phyloP scores from a whole-genome alignment of 129 eudicot species.

The Sambucus nigra region DNA sequence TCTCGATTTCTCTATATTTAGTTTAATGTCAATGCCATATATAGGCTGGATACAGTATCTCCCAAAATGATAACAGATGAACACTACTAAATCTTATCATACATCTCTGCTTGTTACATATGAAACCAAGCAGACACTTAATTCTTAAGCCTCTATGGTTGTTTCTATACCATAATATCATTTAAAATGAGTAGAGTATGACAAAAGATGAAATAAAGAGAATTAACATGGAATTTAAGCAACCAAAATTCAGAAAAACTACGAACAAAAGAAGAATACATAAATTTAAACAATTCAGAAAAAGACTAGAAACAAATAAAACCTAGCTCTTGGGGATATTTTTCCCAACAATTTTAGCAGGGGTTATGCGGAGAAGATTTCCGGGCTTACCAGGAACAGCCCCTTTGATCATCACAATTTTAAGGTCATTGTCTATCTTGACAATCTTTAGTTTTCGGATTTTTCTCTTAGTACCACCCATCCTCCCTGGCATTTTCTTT shows the following conservation, averaged over 20 bases:
- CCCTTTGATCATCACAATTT: conserved; percentile 85
- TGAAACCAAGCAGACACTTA: too few relatives aligned
- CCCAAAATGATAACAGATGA: too few relatives aligned
- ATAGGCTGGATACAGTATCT: too few relatives aligned
- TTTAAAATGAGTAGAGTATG: too few relatives aligned
- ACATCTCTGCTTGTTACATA: too few relatives aligned
- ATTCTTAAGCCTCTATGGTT: too few relatives aligned
- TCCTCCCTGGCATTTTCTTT: conserved; percentile 96
- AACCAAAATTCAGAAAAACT: background rate
- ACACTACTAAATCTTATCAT: too few relatives aligned
- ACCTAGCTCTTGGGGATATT: conserved; percentile 74
- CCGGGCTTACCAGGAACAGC: conserved; percentile 99
- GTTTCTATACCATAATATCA: too few relatives aligned
- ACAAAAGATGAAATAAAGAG: too few relatives aligned
- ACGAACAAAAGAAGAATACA: background rate
- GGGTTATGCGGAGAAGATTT: conserved; percentile 80
- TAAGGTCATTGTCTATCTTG: conserved; percentile 71
- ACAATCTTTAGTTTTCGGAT: conserved; percentile 69
- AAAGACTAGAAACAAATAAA: background rate
- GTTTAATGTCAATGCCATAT: too few relatives aligned
- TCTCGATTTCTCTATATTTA: too few relatives aligned
- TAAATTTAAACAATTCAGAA: conserved; percentile 1
- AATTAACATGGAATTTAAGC: too few relatives aligned
- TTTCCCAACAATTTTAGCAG: conserved; percentile 93
- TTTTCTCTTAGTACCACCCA: conserved; percentile 91